Evolutionary conservation across 176 grass and related monocot genomes (phyloP).

Genomic region (Rhipidocladum racemiflorum): DNA sequence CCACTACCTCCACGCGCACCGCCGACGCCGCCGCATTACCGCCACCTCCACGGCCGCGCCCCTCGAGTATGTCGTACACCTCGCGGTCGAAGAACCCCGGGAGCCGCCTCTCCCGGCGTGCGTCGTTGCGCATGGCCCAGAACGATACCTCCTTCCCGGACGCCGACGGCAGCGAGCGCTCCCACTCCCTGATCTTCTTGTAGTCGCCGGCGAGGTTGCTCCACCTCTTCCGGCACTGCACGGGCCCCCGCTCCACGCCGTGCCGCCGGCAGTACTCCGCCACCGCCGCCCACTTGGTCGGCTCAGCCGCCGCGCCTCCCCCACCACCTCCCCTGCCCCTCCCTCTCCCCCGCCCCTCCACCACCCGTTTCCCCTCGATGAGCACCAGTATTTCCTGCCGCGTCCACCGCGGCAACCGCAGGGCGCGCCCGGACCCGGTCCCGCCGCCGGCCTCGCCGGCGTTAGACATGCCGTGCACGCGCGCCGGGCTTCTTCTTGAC

Average conservation of each 20-base stretch:
- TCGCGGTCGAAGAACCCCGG: slow-evolving; percentile 97
- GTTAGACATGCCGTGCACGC: slow-evolving; percentile 28
- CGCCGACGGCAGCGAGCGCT: slow-evolving; percentile 31
- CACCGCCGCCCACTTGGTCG: slow-evolving; percentile 91
- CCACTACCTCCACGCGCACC: slow-evolving; percentile 15
- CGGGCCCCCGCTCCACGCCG: slow-evolving; percentile 68
- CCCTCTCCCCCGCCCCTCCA: slow-evolving; percentile 67
- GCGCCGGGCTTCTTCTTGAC: neutral
- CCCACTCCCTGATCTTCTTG: slow-evolving; percentile 99
- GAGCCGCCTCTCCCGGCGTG: slow-evolving; percentile 65
- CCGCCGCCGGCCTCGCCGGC: slow-evolving; percentile 9
- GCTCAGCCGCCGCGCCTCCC: slow-evolving; percentile 36
- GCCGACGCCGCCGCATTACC: slow-evolving; percentile 14
- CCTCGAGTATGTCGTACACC: slow-evolving; percentile 91
- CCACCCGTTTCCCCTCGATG: slow-evolving; percentile 83
- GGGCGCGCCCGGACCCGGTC: slow-evolving; percentile 31
- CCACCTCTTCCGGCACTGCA: slow-evolving; percentile 98
- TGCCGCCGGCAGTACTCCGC: slow-evolving; percentile 82
- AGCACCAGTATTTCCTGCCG: slow-evolving; percentile 98
- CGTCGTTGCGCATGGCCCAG: slow-evolving; percentile 93
- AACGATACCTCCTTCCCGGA: slow-evolving; percentile 57
- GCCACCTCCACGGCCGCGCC: neutral
- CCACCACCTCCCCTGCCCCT: slow-evolving; percentile 30
- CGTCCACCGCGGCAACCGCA: slow-evolving; percentile 85
- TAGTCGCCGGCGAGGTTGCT: slow-evolving; percentile 96